These are phyloP conservation scores for Hypoxylon subgilvum DNA, from an alignment of 495 filamentous ascomycete genomes.

Conservation along the genomic window DNA sequence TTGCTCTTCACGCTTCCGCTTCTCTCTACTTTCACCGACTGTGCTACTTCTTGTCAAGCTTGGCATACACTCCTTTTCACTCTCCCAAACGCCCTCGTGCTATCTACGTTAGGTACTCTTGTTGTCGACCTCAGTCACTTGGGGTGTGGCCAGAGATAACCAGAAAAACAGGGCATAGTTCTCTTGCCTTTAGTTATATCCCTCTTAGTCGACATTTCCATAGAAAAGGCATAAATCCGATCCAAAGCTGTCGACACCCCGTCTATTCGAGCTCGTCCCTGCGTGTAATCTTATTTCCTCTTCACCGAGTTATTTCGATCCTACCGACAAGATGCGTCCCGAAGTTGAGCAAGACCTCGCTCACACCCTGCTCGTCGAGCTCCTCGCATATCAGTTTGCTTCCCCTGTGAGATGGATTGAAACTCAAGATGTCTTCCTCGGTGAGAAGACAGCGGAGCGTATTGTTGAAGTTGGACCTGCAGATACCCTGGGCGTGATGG, in stretches of 20 bases:
- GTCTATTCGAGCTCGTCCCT: background rate
- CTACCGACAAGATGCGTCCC: conserved; percentile 78
- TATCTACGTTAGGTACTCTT: background rate
- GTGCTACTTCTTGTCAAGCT: conserved; percentile 15
- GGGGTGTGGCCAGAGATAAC: no score
- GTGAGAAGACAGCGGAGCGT: conserved; percentile 91
- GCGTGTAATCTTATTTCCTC: background rate
- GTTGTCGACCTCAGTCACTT: no score
- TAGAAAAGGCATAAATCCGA: conserved; percentile 10
- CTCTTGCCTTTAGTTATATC: background rate
- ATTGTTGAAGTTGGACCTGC: conserved; percentile 97
- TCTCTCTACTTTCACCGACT: background rate
- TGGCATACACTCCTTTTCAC: conserved; percentile 25
- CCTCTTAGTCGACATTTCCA: conserved; percentile 5
- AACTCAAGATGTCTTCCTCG: conserved; percentile 98
- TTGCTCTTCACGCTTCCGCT: background rate
- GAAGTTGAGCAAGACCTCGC: conserved; percentile 98
- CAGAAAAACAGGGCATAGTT: background rate
- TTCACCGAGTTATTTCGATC: conserved; percentile 36
- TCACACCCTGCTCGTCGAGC: conserved; percentile 96
- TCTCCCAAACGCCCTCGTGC: background rate
- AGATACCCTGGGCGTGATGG: conserved; percentile 98
- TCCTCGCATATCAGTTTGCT: conserved; percentile 98
- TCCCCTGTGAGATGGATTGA: conserved; percentile 99
- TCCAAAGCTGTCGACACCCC: conserved; percentile 18